These are phyloP conservation scores for Russula sp. DNA, from an alignment of 768 basidiomycete genomes.

Conservation along the genomic window DNA sequence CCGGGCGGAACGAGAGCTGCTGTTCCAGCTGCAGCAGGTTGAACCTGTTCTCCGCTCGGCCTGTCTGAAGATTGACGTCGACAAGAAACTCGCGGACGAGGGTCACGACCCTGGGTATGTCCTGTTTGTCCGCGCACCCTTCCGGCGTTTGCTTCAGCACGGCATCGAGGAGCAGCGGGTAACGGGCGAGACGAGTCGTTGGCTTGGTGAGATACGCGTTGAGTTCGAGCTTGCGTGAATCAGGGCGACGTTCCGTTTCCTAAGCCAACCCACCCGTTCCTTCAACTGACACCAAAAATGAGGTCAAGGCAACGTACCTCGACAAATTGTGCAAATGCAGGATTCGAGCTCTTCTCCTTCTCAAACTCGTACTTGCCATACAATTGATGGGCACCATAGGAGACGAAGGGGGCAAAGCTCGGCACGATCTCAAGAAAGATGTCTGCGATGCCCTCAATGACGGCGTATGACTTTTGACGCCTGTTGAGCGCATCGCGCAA, in stretches of 20 bases:
- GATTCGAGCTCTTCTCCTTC: conserved; percentile 92
- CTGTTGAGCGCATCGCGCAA: conserved; percentile 93
- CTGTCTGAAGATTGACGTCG: conserved; percentile 89
- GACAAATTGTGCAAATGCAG: conserved; percentile 90
- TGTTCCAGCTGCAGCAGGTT: conserved; percentile 91
- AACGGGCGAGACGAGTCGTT: conserved; percentile 94
- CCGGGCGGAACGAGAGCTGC: conserved; percentile 83
- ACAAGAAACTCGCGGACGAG: conserved; percentile 76
- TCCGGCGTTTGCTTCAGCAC: conserved; percentile 90
- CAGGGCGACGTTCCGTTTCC: conserved; percentile 87
- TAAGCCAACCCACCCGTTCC: conserved; percentile 29
- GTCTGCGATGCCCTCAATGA: conserved; percentile 90
- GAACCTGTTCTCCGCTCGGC: conserved; percentile 94
- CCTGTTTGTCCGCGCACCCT: conserved; percentile 78
- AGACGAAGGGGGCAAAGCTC: conserved; percentile 88
- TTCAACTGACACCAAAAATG: background rate
- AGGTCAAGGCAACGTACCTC: conserved; percentile 54
- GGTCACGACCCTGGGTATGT: conserved; percentile 68
- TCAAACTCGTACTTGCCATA: conserved; percentile 99
- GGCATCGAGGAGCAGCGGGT: conserved; percentile 88
- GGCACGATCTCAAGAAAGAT: conserved; percentile 83
- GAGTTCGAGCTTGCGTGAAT: conserved; percentile 92
- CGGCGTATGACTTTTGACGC: conserved; percentile 90
- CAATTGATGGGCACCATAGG: conserved; percentile 93
- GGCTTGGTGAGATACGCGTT: conserved; percentile 99